Evolutionary conservation across 75 land plant species (phyloP).

Genomic region (Sequoia sempervirens): DNA sequence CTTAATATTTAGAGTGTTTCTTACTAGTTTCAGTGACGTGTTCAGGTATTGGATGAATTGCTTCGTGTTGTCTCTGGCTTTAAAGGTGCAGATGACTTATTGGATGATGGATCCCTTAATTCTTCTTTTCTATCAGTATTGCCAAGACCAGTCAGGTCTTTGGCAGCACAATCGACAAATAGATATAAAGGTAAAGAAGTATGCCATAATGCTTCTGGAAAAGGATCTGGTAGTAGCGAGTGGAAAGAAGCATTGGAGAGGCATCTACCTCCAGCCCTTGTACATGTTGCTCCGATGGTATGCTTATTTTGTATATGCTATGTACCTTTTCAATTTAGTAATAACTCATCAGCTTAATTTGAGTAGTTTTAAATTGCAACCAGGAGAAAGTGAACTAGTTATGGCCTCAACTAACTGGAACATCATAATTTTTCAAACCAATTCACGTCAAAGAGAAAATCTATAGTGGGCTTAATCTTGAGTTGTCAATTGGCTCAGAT

Average conservation of each 20-base stretch:
- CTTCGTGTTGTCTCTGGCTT: conserved; percentile 72
- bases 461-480: neutral
- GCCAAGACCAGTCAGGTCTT: conserved; percentile 31
- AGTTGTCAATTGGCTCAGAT: neutral
- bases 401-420: neutral
- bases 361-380: neutral
- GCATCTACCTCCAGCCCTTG: conserved; percentile 48
- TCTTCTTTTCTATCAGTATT: conserved; percentile 37
- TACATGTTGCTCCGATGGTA: conserved; percentile 69
- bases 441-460: neutral
- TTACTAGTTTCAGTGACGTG: neutral
- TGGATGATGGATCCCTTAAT: conserved; percentile 34
- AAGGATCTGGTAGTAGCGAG: conserved; percentile 27
- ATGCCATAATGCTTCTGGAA: neutral
- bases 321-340: neutral
- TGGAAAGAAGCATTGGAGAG: conserved; percentile 68
- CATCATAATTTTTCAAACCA: neutral
- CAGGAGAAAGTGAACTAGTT: neutral
- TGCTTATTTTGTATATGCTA: conserved; percentile 10
- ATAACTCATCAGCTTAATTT: neutral
- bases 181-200: conserved; percentile 8
- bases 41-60: conserved; percentile 70
- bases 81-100: conserved; percentile 56
- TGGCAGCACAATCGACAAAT: conserved; percentile 46
- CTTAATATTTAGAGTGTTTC: neutral